Evolutionary conservation across 1,284 basidiomycete species (phyloP).

Genomic region (Microbotryum silenes-acaulis): DNA sequence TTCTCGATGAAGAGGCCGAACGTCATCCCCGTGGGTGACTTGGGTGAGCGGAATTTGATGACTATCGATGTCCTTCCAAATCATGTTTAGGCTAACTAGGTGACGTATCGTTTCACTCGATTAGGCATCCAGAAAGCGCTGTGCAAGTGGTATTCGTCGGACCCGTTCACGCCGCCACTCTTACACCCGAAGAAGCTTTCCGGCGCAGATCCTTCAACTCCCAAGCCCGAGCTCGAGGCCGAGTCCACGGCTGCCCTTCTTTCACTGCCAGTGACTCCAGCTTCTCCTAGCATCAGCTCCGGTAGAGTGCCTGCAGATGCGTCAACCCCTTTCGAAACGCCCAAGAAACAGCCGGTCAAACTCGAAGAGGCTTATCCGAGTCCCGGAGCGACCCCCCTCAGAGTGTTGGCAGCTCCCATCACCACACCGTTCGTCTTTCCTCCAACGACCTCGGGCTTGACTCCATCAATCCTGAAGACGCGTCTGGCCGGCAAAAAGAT

Average conservation of each 20-base stretch:
- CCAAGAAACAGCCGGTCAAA: slow-evolving; percentile 12
- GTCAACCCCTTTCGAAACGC: not conserved
- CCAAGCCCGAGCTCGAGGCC: not conserved
- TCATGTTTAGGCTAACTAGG: slow-evolving; percentile 45
- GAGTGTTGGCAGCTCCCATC: too few species aligned
- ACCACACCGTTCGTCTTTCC: slow-evolving; percentile 39
- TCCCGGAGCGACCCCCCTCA: not conserved
- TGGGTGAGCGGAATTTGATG: slow-evolving; percentile 71
- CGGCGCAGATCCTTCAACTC: not conserved
- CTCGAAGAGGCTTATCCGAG: slow-evolving; percentile 16
- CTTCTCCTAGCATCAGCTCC: too few species aligned
- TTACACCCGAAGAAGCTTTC: slow-evolving; percentile 26
- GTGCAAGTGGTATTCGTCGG: slow-evolving; percentile 25
- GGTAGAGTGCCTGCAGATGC: not conserved
- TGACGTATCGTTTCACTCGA: not conserved
- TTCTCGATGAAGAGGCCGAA: slow-evolving; percentile 75
- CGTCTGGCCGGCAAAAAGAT: slow-evolving; percentile 69
- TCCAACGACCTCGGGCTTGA: slow-evolving; percentile 56
- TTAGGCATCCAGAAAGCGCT: slow-evolving; percentile 28
- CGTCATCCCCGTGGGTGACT: slow-evolving; percentile 60
- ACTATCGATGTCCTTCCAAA: slow-evolving; percentile 49
- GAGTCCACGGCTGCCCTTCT: not conserved
- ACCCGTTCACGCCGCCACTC: slow-evolving; percentile 28
- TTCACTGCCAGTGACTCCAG: not conserved
- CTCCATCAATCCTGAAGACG: slow-evolving; percentile 53